Evolutionary conservation across 345 rosid species (phyloP).

Genomic region (Capsella bursapastoris): DNA sequence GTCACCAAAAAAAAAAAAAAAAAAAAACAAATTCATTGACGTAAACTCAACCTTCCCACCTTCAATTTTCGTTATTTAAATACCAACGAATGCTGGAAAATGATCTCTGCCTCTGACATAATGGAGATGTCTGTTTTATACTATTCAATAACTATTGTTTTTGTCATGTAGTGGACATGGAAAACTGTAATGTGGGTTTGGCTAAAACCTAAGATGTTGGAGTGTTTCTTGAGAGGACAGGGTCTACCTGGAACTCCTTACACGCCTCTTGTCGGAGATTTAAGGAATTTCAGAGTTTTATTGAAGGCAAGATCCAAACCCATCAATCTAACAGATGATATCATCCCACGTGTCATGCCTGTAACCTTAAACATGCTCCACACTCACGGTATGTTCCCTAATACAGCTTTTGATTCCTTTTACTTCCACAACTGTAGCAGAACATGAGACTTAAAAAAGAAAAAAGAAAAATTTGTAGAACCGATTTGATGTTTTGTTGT

Average conservation of each 20-base stretch:
- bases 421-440: no score
- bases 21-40: no score
- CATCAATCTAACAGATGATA: constrained; percentile 39
- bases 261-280: constrained; percentile 41
- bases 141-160: background rate
- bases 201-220: constrained; percentile 46
- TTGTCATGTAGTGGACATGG: constrained; percentile 37
- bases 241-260: constrained; percentile 46
- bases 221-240: constrained; percentile 38
- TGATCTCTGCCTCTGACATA: no score
- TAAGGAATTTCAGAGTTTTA: constrained; percentile 3
- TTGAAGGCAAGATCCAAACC: constrained; percentile 38
- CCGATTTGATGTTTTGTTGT: background rate
- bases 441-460: no score
- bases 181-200: constrained; percentile 38
- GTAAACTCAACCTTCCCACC: no score
- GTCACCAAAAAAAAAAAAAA: no score
- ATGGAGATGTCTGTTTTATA: background rate
- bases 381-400: constrained; percentile 31
- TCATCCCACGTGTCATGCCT: constrained; percentile 36
- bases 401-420: no score
- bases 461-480: no score
- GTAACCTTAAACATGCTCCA: constrained; percentile 30
- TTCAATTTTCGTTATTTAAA: no score
- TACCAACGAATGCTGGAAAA: no score